A percentile compares a stretch with the other conserved stretches of the same genome.
Conservation (phyloP, 2,329 filamentous ascomycete species). For the Claviceps pazoutovae region DNA sequence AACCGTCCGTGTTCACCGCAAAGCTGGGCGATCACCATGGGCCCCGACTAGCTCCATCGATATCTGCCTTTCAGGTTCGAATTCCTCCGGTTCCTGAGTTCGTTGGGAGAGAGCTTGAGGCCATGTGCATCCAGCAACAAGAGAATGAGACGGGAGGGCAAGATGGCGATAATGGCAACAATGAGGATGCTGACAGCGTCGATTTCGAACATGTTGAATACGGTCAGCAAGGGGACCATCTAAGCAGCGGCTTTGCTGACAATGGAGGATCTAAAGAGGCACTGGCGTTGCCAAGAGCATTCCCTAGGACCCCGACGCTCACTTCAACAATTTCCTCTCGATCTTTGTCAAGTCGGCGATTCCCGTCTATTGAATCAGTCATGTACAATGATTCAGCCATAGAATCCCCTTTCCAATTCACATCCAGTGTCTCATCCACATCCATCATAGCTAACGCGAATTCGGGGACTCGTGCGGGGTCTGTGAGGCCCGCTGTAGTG, state of each 20-base stretch:
- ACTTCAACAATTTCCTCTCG: background rate
- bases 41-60: background rate
- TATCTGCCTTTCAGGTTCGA: background rate
- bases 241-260: background rate
- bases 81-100: background rate
- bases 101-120: background rate
- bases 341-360: background rate
- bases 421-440: too few species aligned
- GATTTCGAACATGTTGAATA: background rate
- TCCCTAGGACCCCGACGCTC: background rate
- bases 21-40: conserved; percentile 1
- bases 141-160: background rate
- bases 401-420: too few species aligned
- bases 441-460: too few species aligned
- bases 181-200: background rate
- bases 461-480: too few species aligned
- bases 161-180: background rate
- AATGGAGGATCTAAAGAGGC: background rate
- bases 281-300: background rate
- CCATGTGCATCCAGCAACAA: background rate
- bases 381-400: background rate
- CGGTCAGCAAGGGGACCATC: background rate
- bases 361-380: background rate
- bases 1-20: background rate
- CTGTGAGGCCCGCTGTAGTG: background rate